Conservation (phyloP, 2,329 filamentous ascomycete genomes). For the Fusarium circinatum region DNA sequence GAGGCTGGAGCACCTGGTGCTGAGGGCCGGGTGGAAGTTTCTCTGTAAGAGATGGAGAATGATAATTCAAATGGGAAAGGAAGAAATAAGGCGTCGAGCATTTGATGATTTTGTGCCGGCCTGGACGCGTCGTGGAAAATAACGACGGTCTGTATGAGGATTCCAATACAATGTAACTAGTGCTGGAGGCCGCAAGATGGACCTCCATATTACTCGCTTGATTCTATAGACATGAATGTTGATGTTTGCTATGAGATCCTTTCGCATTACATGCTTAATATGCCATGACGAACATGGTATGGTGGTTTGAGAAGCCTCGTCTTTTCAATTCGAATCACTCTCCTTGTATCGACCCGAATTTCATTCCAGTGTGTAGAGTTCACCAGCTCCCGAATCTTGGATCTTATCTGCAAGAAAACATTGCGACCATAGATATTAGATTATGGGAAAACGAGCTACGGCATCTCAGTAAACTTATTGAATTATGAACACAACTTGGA, state of each 20-base stretch:
- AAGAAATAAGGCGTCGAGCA: conserved; percentile 46
- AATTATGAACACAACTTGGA: background rate
- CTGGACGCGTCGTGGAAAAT: conserved; percentile 41
- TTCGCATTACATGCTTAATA: background rate
- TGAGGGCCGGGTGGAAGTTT: conserved; percentile 91
- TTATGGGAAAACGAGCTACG: background rate
- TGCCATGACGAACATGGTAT: background rate
- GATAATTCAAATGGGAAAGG: conserved; percentile 42
- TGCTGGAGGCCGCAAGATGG: conserved; percentile 48
- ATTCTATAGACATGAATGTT: conserved; percentile 48
- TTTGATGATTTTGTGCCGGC: conserved; percentile 49
- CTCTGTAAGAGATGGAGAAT: conserved; percentile 64
- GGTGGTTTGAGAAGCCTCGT: background rate
- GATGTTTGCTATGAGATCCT: conserved; percentile 30
- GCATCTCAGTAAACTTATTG: background rate
- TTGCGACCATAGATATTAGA: background rate
- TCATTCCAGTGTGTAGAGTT: background rate
- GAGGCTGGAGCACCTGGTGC: conserved; percentile 75
- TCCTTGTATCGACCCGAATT: background rate
- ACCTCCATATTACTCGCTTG: conserved; percentile 48
- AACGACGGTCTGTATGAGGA: conserved; percentile 51
- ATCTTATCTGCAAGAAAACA: background rate
- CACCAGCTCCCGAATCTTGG: background rate
- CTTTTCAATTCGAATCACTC: background rate
- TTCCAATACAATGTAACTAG: conserved; percentile 51